A percentile compares a stretch with the other conserved stretches of the same genome.
Conservation (phyloP, 495 filamentous ascomycete genomes). For the Trichoderma gamsii region DNA sequence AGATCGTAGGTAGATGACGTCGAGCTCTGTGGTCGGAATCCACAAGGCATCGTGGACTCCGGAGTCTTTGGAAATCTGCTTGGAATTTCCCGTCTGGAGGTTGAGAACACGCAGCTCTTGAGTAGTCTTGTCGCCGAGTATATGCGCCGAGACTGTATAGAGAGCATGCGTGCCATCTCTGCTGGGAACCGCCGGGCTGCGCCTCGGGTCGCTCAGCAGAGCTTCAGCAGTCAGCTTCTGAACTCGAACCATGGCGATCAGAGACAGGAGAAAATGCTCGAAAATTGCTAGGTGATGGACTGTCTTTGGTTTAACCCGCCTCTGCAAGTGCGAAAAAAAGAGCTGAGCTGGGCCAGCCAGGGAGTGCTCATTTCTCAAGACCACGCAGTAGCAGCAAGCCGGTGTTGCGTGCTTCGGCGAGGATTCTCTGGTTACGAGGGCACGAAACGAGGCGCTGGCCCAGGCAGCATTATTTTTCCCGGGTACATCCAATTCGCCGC, state of each 20-base stretch:
- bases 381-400: not conserved
- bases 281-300: not conserved
- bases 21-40: conserved; percentile 22
- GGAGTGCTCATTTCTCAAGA: not conserved
- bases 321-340: not conserved
- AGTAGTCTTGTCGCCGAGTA: conserved; percentile 19
- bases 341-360: conserved; percentile 12
- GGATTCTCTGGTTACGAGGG: not conserved
- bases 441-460: not conserved
- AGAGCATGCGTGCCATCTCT: conserved; percentile 25
- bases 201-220: conserved; percentile 20
- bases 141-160: conserved; percentile 24
- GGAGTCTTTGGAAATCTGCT: conserved; percentile 20
- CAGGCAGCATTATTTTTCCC: not conserved
- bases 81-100: conserved; percentile 20
- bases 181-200: conserved; percentile 22
- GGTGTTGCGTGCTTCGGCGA: not conserved
- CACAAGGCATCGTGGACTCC: conserved; percentile 23
- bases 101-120: conserved; percentile 23
- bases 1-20: conserved; percentile 21
- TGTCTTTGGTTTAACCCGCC: not conserved
- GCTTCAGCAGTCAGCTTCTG: conserved; percentile 23
- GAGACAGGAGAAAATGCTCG: conserved; percentile 7
- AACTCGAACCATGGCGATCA: conserved; percentile 5
- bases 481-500: conserved; percentile 10